A percentile compares a stretch with the other conserved stretches of the same genome.
Conservation (phyloP, 2,329 filamentous ascomycete species). For the Cladophialophora chaetospira region DNA sequence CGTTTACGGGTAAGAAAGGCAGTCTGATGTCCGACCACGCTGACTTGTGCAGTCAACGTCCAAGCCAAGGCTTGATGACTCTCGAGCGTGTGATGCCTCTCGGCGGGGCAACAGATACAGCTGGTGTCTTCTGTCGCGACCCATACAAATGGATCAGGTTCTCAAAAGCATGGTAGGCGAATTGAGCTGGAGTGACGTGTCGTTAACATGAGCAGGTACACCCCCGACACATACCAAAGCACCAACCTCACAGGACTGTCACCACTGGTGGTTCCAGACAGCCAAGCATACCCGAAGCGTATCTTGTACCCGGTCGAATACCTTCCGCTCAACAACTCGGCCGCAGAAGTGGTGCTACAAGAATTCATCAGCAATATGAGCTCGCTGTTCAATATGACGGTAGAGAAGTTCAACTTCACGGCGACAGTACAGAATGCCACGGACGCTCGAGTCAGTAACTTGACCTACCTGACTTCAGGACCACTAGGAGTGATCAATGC, state of each 20-base stretch:
- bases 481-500: constrained; percentile 10
- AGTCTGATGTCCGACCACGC: not conserved
- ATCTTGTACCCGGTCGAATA: constrained; percentile 13
- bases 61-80: constrained; percentile 44
- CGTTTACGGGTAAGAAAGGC: constrained; percentile 40
- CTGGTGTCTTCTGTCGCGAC: constrained; percentile 46
- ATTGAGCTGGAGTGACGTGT: not conserved
- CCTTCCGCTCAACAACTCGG: constrained; percentile 8
- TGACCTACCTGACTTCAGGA: constrained; percentile 3
- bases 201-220: not conserved
- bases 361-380: constrained; percentile 5
- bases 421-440: constrained; percentile 5
- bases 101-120: constrained; percentile 47
- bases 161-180: constrained; percentile 8
- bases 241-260: constrained; percentile 2
- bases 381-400: constrained; percentile 4
- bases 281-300: constrained; percentile 1
- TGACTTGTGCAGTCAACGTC: constrained; percentile 34
- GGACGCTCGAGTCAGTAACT: constrained; percentile 5
- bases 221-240: constrained; percentile 8
- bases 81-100: constrained; percentile 50
- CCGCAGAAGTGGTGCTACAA: constrained; percentile 2
- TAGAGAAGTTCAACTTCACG: constrained; percentile 8
- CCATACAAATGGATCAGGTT: constrained; percentile 29
- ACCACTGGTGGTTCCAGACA: not conserved